Conservation (phyloP, 208 protist species). For the Acanthamoeba triangularis region DNA sequence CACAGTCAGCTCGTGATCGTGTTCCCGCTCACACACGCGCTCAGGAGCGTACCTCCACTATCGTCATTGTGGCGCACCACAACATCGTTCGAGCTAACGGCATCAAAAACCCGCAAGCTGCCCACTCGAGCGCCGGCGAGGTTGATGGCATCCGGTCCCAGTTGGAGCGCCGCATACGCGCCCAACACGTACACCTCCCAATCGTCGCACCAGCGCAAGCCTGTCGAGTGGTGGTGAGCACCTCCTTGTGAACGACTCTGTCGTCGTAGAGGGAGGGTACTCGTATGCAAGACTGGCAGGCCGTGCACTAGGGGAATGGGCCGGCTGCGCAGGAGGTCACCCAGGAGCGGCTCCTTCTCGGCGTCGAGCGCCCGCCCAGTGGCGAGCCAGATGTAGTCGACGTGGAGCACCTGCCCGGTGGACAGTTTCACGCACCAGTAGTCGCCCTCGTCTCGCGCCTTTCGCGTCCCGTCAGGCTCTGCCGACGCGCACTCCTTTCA, state of each 20-base stretch:
- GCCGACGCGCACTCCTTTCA: neutral
- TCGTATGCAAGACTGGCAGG: neutral
- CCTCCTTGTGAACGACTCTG: too few relatives aligned
- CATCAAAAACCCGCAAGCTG: neutral
- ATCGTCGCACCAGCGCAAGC: constrained; percentile 1
- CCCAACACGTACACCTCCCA: constrained; percentile 47
- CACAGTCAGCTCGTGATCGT: too few relatives aligned
- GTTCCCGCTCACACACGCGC: too few relatives aligned
- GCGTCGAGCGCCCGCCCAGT: constrained; percentile 12
- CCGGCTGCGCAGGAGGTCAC: neutral
- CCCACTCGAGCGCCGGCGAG: neutral
- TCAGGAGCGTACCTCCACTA: neutral
- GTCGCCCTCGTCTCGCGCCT: neutral
- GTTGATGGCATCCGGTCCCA: constrained; percentile 53
- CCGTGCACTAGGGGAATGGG: neutral
- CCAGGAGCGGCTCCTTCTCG: constrained; percentile 6
- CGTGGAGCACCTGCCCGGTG: neutral
- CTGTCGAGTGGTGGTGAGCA: neutral
- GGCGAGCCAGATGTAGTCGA: constrained; percentile 56
- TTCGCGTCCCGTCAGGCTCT: neutral
- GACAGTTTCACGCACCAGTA: constrained; percentile 36
- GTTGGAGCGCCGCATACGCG: constrained; percentile 20
- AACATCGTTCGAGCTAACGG: neutral
- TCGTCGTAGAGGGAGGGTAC: neutral
- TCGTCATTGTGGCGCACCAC: neutral